A percentile compares a stretch with the other conserved stretches of the same genome.
phyloP scores from a whole-genome alignment of 1,284 basidiomycete genomes.

The Cryptococcus sp. region DNA sequence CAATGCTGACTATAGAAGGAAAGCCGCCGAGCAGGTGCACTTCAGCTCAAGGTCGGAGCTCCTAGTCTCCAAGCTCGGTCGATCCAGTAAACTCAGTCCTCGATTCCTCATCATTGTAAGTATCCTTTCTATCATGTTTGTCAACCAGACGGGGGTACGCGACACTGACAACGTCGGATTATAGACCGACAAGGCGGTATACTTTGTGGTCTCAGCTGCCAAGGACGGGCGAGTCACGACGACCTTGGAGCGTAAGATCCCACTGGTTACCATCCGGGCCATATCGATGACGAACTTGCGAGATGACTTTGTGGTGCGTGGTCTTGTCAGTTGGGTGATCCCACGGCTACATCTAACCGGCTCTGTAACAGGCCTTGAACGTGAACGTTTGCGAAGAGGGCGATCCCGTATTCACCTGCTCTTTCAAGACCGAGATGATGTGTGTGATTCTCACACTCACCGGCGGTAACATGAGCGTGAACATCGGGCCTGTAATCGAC shows the following conservation, averaged over 20 bases:
- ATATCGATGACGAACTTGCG: constrained; percentile 82
- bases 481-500: constrained; percentile 71
- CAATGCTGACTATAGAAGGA: not conserved
- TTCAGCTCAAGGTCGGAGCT: constrained; percentile 86
- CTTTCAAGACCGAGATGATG: constrained; percentile 94
- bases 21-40: constrained; percentile 65
- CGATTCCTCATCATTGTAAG: constrained; percentile 84
- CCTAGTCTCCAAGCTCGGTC: constrained; percentile 78
- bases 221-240: constrained; percentile 66
- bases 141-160: not conserved
- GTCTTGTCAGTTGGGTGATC: not conserved
- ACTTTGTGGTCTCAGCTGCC: constrained; percentile 70
- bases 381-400: constrained; percentile 77
- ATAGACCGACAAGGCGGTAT: constrained; percentile 83
- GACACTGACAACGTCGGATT: not conserved
- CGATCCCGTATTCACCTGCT: constrained; percentile 87
- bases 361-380: constrained; percentile 60
- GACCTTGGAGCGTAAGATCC: constrained; percentile 81
- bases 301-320: constrained; percentile 88
- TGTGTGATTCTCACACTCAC: constrained; percentile 78
- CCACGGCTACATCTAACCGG: not conserved
- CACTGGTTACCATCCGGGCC: constrained; percentile 77
- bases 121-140: constrained; percentile 13
- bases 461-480: constrained; percentile 69
- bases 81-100: constrained; percentile 89